Evolutionary conservation across 192 early-diverging fungal genomes (phyloP), one percentile per base, ranked within the genome.

Genomic region (Geranomyces michiganensis): DNA sequence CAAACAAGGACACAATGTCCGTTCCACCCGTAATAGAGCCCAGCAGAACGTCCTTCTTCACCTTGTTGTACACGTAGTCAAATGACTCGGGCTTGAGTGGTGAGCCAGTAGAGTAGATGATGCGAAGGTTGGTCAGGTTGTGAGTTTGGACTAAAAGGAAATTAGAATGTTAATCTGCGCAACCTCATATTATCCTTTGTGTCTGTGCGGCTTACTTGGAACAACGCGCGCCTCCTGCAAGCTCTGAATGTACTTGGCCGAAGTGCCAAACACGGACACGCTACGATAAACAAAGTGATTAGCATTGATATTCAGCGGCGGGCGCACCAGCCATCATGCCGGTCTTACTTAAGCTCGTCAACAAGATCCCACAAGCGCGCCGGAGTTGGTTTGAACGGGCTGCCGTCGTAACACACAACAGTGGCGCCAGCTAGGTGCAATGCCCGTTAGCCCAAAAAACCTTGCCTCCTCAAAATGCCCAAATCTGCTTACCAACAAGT

Each of bases 21-120:
- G 97, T 99, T 24, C 97, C 97, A 30, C 97, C 85, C 44, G 96
- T 96, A 73, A 99, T 96, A 2, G 93, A 95, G 36, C 96, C 94
- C 49, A 99, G 77, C 26, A 94, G 81, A 14, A 99, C 73, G 74
- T 96, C 89, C 62, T 79, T 51, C 75, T 96, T 95, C 81, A 99
- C 90, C 62, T 88, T 79, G 14, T 80, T 64, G 74, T 96, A 97
- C 31, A 96, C 92, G 82, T 89, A 99, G 68, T 96, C 94, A 80
- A 88, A 99, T 72, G 85, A 90, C 78, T 94, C 92, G 31, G 94
- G 93, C 73, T 92, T 92, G 44, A 99, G 83, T 14, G 97, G 95
- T 26, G 94, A 96, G 7, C 95, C 97, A 5, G 97, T 99, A 0
- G 94, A 94, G 72, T 95, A 95, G 36, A 99, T 88, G 0, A 89